A percentile compares a stretch with the other conserved stretches of the same genome.
Evolutionary conservation across 2,329 filamentous ascomycete genomes (phyloP).

Genomic region (Alternaria triticimaculans): DNA sequence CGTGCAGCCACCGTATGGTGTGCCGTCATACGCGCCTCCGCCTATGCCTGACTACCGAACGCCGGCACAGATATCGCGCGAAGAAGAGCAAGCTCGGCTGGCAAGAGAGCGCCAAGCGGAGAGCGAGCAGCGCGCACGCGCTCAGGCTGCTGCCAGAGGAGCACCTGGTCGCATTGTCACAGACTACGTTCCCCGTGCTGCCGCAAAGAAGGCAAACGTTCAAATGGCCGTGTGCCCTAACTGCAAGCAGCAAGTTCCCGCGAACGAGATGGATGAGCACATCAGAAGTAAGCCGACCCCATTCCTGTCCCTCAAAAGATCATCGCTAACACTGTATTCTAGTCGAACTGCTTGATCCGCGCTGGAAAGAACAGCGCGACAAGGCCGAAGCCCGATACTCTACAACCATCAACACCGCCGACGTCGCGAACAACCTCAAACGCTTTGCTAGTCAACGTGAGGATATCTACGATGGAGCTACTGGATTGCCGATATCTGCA

Average conservation of each 20-base stretch:
- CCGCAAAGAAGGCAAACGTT: conserved; percentile 69
- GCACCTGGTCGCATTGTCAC: conserved; percentile 80
- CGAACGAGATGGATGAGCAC: conserved; percentile 87
- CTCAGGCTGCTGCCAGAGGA: conserved; percentile 77
- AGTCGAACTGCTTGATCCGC: conserved; percentile 89
- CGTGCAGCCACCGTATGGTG: conserved; percentile 35
- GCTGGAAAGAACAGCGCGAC: conserved; percentile 94
- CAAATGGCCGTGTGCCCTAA: conserved; percentile 85
- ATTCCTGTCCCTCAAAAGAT: neutral
- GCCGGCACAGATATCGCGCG: conserved; percentile 42
- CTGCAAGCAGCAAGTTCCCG: conserved; percentile 87
- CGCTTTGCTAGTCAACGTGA: conserved; percentile 87
- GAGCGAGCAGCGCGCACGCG: conserved; percentile 72
- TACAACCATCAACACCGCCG: conserved; percentile 84
- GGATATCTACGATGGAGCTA: conserved; percentile 81
- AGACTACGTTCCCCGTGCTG: conserved; percentile 88
- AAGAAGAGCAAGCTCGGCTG: conserved; percentile 48
- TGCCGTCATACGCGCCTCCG: conserved; percentile 30
- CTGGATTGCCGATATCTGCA: conserved; percentile 71
- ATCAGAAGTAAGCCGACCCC: conserved; percentile 73
- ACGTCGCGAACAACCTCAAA: conserved; percentile 94
- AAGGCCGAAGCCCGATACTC: conserved; percentile 85
- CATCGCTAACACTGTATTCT: conserved; percentile 46
- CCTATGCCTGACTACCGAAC: conserved; percentile 39
- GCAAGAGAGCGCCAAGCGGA: conserved; percentile 52